phyloP scores from a whole-genome alignment of 2,329 filamentous ascomycete species.

The Microdochium trichocladiopsis region DNA sequence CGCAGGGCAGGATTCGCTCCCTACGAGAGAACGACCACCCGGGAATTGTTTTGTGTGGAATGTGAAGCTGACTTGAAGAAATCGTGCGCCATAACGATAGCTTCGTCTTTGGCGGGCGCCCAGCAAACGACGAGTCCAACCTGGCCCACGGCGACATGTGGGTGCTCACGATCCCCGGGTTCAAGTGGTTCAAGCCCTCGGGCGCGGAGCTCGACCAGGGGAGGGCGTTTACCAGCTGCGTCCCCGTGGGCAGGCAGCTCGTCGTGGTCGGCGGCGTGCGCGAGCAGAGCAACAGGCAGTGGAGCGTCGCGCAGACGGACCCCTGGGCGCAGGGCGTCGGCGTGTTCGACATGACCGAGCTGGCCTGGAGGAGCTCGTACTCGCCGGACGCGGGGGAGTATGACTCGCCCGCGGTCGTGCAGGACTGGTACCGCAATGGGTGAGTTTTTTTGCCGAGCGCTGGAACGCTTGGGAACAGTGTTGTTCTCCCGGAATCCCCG shows the following conservation, averaged over 20 bases:
- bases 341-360: slow-evolving; percentile 29
- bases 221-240: slow-evolving; percentile 26
- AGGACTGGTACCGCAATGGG: slow-evolving; percentile 20
- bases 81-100: too few species aligned
- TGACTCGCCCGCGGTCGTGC: slow-evolving; percentile 20
- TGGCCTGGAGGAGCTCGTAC: slow-evolving; percentile 25
- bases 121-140: slow-evolving; percentile 8
- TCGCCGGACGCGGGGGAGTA: slow-evolving; percentile 24
- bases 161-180: slow-evolving; percentile 29
- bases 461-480: background rate
- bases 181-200: slow-evolving; percentile 24
- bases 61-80: too few species aligned
- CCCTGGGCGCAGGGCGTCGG: slow-evolving; percentile 28
- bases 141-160: slow-evolving; percentile 20
- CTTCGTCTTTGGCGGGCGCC: slow-evolving; percentile 27
- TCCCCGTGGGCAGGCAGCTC: slow-evolving; percentile 29
- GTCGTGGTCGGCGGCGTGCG: slow-evolving; percentile 26
- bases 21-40: too few species aligned
- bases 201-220: slow-evolving; percentile 13
- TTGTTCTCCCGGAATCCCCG: background rate
- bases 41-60: too few species aligned
- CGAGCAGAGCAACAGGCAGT: slow-evolving; percentile 10
- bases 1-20: too few species aligned
- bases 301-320: slow-evolving; percentile 16
- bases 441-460: background rate